These are phyloP conservation scores for Colletotrichum spaethianum DNA, from an alignment of 2,329 filamentous ascomycete genomes.

Conservation along the genomic window DNA sequence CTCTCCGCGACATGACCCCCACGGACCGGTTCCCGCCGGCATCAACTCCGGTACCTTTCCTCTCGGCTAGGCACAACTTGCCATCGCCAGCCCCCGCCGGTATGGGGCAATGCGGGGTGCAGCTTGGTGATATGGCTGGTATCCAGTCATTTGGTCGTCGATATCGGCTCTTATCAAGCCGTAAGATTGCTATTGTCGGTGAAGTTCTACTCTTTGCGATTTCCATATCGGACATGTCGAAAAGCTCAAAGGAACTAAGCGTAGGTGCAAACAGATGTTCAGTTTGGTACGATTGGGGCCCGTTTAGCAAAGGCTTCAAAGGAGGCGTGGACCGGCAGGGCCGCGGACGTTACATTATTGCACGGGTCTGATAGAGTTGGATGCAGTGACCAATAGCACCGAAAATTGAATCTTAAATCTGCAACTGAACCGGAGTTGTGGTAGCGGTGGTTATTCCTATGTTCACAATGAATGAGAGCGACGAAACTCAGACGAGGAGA, in stretches of 20 bases:
- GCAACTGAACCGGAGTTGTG: not conserved
- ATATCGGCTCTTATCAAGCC: not conserved
- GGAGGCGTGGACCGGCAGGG: not conserved
- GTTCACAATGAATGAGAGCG: not conserved
- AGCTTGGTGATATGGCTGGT: not conserved
- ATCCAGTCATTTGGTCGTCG: not conserved
- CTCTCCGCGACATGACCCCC: not conserved
- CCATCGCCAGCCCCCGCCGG: not conserved
- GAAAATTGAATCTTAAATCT: not conserved
- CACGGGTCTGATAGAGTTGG: not conserved
- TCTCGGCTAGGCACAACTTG: not conserved
- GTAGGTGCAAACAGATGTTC: not conserved
- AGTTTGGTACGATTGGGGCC: not conserved
- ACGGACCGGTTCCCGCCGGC: not conserved
- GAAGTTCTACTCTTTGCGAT: accelerated
- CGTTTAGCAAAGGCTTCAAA: not conserved
- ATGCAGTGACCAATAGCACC: not conserved
- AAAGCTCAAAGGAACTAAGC: not conserved
- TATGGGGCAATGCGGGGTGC: slow-evolving; percentile 3
- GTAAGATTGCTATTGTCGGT: not conserved
- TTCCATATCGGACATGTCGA: no score
- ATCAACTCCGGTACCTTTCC: not conserved
- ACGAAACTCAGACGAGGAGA: not conserved
- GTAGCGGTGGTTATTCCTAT: not conserved
- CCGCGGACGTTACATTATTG: no score